phyloP scores from a whole-genome alignment of 306 rosid genomes.

The Fragaria nilgerrensis region DNA sequence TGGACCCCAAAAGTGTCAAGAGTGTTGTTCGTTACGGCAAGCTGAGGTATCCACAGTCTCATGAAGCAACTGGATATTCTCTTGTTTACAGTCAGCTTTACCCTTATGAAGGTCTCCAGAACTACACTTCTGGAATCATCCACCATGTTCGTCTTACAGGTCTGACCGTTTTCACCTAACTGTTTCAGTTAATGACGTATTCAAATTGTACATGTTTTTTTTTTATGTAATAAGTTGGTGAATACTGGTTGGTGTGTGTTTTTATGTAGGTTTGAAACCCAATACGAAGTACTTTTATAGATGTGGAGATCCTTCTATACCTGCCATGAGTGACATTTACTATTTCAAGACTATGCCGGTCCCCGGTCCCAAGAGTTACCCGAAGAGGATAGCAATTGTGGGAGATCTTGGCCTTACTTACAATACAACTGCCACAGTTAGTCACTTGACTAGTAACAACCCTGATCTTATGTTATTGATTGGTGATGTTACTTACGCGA shows the following conservation, averaged over 20 bases:
- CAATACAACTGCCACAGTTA: slow-evolving; percentile 71
- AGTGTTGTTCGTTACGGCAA: slow-evolving; percentile 62
- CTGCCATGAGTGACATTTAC: slow-evolving; percentile 52
- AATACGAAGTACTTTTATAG: slow-evolving; percentile 54
- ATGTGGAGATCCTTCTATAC: slow-evolving; percentile 73
- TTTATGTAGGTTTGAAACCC: slow-evolving; percentile 60
- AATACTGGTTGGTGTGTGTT: neutral
- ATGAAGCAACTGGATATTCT: slow-evolving; percentile 62
- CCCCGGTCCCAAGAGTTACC: slow-evolving; percentile 59
- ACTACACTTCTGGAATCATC: slow-evolving; percentile 87
- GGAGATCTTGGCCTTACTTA: slow-evolving; percentile 95
- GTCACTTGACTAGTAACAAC: slow-evolving; percentile 55
- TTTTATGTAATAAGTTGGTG: neutral
- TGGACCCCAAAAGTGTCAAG: slow-evolving; percentile 58
- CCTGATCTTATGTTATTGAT: slow-evolving; percentile 77
- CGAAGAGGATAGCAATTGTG: slow-evolving; percentile 55
- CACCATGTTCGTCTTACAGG: slow-evolving; percentile 82
- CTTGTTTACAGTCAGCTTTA: slow-evolving; percentile 70
- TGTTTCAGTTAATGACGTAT: neutral
- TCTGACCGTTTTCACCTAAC: neutral
- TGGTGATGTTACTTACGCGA: slow-evolving; percentile 79
- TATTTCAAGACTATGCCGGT: slow-evolving; percentile 71
- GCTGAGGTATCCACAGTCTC: slow-evolving; percentile 34
- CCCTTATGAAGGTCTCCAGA: slow-evolving; percentile 79
- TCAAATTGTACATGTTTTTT: neutral